These are phyloP conservation scores for Magnolia officinalis DNA, from an alignment of 164 flowering plant genomes.

Conservation along the genomic window DNA sequence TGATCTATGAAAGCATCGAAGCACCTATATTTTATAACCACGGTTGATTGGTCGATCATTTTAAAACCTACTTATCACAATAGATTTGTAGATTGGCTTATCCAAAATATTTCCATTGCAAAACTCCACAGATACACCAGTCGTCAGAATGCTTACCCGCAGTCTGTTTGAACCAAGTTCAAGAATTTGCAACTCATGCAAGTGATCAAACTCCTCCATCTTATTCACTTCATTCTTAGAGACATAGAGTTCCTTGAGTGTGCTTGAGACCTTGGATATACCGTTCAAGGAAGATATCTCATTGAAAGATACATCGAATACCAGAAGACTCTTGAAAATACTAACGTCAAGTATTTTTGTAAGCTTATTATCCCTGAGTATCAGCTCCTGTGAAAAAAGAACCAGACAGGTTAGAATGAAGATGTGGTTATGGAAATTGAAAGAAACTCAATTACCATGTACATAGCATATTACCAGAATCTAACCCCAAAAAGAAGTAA, in stretches of 20 bases:
- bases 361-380: slow-evolving; percentile 84
- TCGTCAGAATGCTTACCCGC: slow-evolving; percentile 47
- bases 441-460: background rate
- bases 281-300: slow-evolving; percentile 78
- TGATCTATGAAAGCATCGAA: background rate
- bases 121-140: background rate
- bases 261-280: slow-evolving; percentile 57
- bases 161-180: slow-evolving; percentile 97
- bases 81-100: background rate
- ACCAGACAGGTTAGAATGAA: background rate
- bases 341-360: slow-evolving; percentile 76
- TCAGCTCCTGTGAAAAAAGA: slow-evolving; percentile 63
- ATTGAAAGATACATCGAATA: slow-evolving; percentile 94
- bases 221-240: slow-evolving; percentile 91
- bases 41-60: background rate
- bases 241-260: slow-evolving; percentile 87
- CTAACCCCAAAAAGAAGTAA: background rate
- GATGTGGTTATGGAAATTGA: background rate
- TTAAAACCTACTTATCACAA: too few species aligned
- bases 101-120: background rate
- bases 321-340: slow-evolving; percentile 71
- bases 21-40: background rate
- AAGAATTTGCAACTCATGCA: slow-evolving; percentile 70
- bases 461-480: background rate
- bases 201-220: slow-evolving; percentile 90